Conservation (phyloP, 306 rosid genomes). For the Glycine soja region DNA sequence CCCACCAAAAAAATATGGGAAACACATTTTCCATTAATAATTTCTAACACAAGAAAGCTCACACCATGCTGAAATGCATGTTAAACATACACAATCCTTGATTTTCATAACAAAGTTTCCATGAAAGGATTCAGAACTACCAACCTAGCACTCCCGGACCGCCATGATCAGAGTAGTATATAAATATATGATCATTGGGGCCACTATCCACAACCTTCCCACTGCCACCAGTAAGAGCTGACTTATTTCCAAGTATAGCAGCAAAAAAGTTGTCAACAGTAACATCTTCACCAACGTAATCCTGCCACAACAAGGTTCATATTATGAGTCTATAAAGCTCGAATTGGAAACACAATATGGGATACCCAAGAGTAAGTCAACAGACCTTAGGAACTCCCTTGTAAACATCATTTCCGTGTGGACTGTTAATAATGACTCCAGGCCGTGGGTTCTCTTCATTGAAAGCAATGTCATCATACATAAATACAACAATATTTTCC, state of each 20-base stretch:
- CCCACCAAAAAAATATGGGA: not conserved
- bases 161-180: conserved; percentile 90
- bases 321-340: conserved; percentile 17
- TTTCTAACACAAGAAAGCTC: conserved; percentile 8
- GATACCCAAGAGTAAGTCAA: conserved; percentile 12
- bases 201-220: conserved; percentile 96
- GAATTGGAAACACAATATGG: not conserved
- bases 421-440: conserved; percentile 88
- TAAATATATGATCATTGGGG: conserved; percentile 91
- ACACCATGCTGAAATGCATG: conserved; percentile 34
- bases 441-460: conserved; percentile 85
- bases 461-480: conserved; percentile 93
- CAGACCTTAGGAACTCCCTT: conserved; percentile 94
- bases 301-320: conserved; percentile 59
- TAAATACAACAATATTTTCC: conserved; percentile 89
- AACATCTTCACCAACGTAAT: conserved; percentile 85
- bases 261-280: conserved; percentile 81
- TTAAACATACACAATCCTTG: not conserved
- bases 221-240: conserved; percentile 85
- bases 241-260: conserved; percentile 83
- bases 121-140: conserved; percentile 46
- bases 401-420: conserved; percentile 85
- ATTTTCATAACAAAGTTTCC: conserved; percentile 1
- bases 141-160: conserved; percentile 98
- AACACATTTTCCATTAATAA: conserved; percentile 16